Evolutionary conservation across 2,329 filamentous ascomycete genomes (phyloP).

Genomic region (Coniochaeta sp.): DNA sequence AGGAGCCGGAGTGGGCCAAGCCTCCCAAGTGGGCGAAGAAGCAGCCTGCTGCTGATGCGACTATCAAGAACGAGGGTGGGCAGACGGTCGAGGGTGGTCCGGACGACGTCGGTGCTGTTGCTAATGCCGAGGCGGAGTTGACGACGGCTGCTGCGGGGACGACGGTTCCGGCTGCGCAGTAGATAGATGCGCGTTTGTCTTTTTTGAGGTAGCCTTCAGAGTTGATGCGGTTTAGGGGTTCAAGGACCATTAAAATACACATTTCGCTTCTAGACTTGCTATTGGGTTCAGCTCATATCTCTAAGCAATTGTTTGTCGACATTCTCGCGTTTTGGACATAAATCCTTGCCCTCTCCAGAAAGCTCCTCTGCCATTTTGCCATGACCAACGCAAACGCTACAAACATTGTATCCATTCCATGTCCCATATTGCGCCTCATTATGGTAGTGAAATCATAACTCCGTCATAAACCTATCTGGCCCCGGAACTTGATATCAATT

Average conservation of each 20-base stretch:
- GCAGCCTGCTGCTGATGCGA: conserved; percentile 21
- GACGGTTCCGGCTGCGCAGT: conserved; percentile 1
- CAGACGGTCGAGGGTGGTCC: conserved; percentile 27
- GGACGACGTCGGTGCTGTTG: conserved; percentile 22
- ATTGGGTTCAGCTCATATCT: background rate
- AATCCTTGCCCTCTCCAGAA: background rate
- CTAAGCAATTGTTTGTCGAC: background rate
- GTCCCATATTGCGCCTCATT: too few relatives aligned
- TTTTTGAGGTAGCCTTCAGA: background rate
- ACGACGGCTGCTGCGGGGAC: conserved; percentile 22
- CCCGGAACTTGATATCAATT: background rate
- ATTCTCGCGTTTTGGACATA: background rate
- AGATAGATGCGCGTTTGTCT: conserved; percentile 1
- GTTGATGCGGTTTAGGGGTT: background rate
- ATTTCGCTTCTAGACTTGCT: background rate
- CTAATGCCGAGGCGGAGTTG: conserved; percentile 22
- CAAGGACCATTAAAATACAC: background rate
- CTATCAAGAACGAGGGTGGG: conserved; percentile 26
- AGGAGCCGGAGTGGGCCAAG: conserved; percentile 59
- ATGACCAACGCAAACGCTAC: background rate
- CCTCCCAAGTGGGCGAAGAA: conserved; percentile 58
- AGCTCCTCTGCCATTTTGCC: background rate
- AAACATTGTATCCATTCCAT: background rate
- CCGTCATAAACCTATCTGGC: background rate
- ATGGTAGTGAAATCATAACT: too few relatives aligned